phyloP scores from a whole-genome alignment of 2,329 filamentous ascomycete genomes.

The Alternaria dauci region DNA sequence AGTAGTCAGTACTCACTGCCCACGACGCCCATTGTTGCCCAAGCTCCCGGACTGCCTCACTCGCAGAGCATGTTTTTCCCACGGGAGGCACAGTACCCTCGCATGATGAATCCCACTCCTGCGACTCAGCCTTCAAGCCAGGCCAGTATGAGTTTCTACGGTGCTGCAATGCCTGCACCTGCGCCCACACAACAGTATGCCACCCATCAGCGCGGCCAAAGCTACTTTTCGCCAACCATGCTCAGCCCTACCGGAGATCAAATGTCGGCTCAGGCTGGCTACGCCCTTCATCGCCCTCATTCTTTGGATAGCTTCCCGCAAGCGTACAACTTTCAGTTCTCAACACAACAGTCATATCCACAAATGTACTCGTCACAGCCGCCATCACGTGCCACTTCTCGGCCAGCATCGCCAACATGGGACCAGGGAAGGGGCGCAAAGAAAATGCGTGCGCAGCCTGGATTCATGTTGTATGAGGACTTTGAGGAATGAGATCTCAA shows the following conservation, averaged over 20 bases:
- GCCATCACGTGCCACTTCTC: constrained; percentile 31
- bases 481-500: constrained; percentile 22
- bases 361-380: constrained; percentile 39
- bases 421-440: constrained; percentile 35
- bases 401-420: constrained; percentile 43
- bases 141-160: constrained; percentile 20
- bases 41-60: constrained; percentile 30
- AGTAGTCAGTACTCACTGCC: constrained; percentile 39
- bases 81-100: constrained; percentile 25
- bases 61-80: constrained; percentile 33
- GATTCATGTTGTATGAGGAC: constrained; percentile 32
- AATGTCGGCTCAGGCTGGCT: constrained; percentile 22
- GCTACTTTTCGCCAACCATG: constrained; percentile 32
- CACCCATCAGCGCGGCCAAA: constrained; percentile 32
- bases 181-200: constrained; percentile 21
- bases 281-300: constrained; percentile 34
- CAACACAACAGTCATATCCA: constrained; percentile 30
- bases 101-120: constrained; percentile 17
- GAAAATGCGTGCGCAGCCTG: constrained; percentile 30
- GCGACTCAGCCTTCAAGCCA: constrained; percentile 21
- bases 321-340: constrained; percentile 29
- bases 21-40: constrained; percentile 34
- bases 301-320: constrained; percentile 38
- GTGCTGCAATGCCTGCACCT: constrained; percentile 16
- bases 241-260: constrained; percentile 34